A percentile compares a stretch with the other conserved stretches of the same genome.
phyloP scores from a whole-genome alignment of 768 basidiomycete species.

The Boletus eberwhitei region DNA sequence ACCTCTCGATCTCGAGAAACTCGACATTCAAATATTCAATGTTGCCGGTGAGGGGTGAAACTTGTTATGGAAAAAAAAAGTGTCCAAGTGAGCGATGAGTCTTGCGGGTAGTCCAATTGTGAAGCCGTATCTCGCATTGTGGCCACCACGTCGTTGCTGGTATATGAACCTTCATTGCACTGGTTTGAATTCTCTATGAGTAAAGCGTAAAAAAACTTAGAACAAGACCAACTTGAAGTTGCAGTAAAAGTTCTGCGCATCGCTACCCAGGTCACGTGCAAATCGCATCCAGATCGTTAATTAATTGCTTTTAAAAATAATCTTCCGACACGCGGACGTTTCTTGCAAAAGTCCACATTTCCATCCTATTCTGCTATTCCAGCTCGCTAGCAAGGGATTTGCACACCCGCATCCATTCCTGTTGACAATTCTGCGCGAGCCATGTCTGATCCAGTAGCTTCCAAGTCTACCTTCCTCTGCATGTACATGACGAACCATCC shows the following conservation, averaged over 20 bases:
- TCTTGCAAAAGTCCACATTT: neutral
- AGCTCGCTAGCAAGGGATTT: neutral
- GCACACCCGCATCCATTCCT: neutral
- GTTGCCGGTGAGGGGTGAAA: neutral
- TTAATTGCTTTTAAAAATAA: too few relatives aligned
- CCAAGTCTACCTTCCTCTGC: conserved; percentile 70
- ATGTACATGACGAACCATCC: conserved; percentile 86
- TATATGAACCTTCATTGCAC: too few relatives aligned
- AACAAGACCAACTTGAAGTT: too few relatives aligned
- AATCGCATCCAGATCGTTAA: neutral
- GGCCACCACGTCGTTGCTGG: too few relatives aligned
- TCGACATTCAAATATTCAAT: too few relatives aligned
- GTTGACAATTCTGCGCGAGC: neutral
- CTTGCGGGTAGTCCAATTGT: too few relatives aligned
- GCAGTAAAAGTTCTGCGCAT: too few relatives aligned
- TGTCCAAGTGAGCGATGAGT: too few relatives aligned
- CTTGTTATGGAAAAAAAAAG: too few relatives aligned
- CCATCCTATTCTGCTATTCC: neutral
- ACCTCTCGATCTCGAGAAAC: neutral
- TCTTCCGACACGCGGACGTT: neutral
- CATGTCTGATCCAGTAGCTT: conserved; percentile 73
- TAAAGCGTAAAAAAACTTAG: too few relatives aligned
- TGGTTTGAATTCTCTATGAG: neutral
- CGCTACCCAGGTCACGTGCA: neutral
- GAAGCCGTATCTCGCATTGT: too few relatives aligned